These are phyloP conservation scores for Persicaria tinctoria DNA, from an alignment of 148 eudicot genomes.

Conservation along the genomic window DNA sequence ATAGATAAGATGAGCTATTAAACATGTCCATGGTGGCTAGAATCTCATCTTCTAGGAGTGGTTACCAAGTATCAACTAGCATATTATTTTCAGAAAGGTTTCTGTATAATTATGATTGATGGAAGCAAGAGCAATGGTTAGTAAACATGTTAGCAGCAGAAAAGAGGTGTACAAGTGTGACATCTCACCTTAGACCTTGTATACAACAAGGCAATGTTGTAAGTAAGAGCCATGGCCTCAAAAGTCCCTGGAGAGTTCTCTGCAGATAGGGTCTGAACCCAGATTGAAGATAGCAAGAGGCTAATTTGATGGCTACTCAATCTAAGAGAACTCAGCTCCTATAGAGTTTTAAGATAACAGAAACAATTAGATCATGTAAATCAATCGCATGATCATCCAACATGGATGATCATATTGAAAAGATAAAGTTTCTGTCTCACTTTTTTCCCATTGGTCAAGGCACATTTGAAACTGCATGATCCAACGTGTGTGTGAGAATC, in stretches of 20 bases:
- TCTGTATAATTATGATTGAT: not conserved
- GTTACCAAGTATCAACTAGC: not conserved
- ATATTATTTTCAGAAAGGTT: not conserved
- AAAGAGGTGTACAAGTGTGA: not conserved
- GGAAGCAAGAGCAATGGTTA: not conserved
- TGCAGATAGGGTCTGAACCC: constrained; percentile 65
- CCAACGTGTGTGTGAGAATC: constrained; percentile 20
- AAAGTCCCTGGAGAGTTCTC: constrained; percentile 70
- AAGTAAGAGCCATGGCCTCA: constrained; percentile 83
- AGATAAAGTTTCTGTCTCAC: constrained; percentile 26
- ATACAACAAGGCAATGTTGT: constrained; percentile 55
- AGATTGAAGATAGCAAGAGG: constrained; percentile 77
- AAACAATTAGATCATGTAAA: constrained; percentile 1
- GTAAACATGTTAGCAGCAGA: not conserved
- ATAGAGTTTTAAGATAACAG: constrained; percentile 9
- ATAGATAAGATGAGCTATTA: not conserved
- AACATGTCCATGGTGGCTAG: not conserved
- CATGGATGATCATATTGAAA: not conserved
- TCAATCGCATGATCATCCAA: not conserved
- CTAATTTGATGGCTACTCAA: constrained; percentile 84
- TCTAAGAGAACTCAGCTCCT: constrained; percentile 63
- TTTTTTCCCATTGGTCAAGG: constrained; percentile 41
- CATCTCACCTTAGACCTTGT: constrained; percentile 58
- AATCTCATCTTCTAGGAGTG: too few relatives aligned
- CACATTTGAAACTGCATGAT: constrained; percentile 49